Conservation (phyloP, 345 rosid genomes). For the Eucalyptus marginata region DNA sequence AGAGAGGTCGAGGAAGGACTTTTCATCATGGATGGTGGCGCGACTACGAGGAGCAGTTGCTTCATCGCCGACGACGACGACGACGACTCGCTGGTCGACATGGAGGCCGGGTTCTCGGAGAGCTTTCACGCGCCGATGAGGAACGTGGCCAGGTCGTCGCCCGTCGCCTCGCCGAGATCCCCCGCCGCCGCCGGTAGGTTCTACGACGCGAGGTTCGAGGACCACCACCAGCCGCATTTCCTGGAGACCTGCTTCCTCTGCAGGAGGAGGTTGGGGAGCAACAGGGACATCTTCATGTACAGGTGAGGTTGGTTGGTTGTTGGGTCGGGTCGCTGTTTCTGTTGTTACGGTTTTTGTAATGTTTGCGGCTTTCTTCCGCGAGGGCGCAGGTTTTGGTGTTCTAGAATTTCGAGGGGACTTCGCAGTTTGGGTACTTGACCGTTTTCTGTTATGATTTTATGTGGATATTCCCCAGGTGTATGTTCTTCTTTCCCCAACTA, state of each 20-base stretch:
- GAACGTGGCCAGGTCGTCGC: not conserved
- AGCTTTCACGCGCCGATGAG: not conserved
- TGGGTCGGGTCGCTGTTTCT: not conserved
- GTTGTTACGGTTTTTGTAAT: not conserved
- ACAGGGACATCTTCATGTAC: conserved; percentile 84
- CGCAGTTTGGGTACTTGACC: not conserved
- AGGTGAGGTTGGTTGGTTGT: conserved; percentile 20
- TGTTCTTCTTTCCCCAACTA: too few relatives aligned
- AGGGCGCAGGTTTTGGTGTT: not conserved
- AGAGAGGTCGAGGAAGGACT: not conserved
- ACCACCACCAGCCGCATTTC: conserved; percentile 50
- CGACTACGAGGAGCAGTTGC: conserved; percentile 13
- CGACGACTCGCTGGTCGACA: conserved; percentile 31
- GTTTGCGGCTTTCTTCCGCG: not conserved
- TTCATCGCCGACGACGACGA: conserved; percentile 41
- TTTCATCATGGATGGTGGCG: not conserved
- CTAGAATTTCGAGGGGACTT: not conserved
- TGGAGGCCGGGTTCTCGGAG: conserved; percentile 56
- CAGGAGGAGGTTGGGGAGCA: conserved; percentile 55
- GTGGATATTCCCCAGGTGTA: not conserved
- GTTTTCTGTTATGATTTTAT: not conserved
- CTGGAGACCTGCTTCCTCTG: conserved; percentile 67
- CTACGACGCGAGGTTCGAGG: conserved; percentile 52
- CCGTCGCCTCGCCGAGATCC: conserved; percentile 43
- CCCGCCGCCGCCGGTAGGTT: conserved; percentile 11